Evolutionary conservation across 345 rosid genomes (phyloP).

Genomic region (Streptanthus diversifolius): DNA sequence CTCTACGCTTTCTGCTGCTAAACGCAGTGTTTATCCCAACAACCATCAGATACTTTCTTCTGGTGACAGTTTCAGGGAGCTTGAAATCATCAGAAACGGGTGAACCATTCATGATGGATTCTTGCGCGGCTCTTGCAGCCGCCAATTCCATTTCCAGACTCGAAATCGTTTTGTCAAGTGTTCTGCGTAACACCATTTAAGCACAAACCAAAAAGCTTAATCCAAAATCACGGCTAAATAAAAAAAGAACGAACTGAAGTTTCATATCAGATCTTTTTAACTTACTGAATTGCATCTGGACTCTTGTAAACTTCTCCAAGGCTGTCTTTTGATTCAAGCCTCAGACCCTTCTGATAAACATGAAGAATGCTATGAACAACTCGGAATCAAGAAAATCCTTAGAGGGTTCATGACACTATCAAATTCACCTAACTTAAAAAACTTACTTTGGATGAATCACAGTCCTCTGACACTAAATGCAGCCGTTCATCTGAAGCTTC

Average conservation of each 20-base stretch:
- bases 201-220: slow-evolving; percentile 4
- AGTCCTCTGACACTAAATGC: slow-evolving; percentile 64
- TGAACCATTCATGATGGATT: slow-evolving; percentile 73
- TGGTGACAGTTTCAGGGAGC: slow-evolving; percentile 43
- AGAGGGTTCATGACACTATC: not conserved
- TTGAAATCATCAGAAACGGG: slow-evolving; percentile 63
- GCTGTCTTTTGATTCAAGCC: slow-evolving; percentile 52
- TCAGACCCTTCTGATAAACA: slow-evolving; percentile 44
- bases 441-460: slow-evolving; percentile 63
- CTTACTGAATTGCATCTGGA: slow-evolving; percentile 77
- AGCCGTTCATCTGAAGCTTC: slow-evolving; percentile 50
- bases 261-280: not conserved
- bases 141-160: slow-evolving; percentile 79
- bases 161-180: slow-evolving; percentile 75
- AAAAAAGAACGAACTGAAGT: not conserved
- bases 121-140: slow-evolving; percentile 83
- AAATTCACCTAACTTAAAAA: not conserved
- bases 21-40: slow-evolving; percentile 91
- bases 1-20: slow-evolving; percentile 93
- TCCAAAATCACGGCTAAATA: not conserved
- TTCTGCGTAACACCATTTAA: slow-evolving; percentile 41
- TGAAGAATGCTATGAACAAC: not conserved
- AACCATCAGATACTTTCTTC: slow-evolving; percentile 80
- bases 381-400: not conserved
- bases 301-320: slow-evolving; percentile 70